phyloP scores from a whole-genome alignment of 495 filamentous ascomycete genomes.

The Penicillium argentinense region DNA sequence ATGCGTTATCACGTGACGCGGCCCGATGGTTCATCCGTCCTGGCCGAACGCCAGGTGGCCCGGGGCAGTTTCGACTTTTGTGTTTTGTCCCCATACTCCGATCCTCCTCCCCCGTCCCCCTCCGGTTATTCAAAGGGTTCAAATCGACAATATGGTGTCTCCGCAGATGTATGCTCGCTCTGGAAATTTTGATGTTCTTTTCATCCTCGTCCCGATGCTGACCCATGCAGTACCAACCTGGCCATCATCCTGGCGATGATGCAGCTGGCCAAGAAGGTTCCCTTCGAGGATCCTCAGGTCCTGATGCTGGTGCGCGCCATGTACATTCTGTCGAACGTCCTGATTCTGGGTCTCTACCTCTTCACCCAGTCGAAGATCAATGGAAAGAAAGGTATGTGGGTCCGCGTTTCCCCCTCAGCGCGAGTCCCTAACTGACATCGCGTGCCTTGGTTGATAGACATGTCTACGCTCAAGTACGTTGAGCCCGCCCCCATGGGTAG shows the following conservation, averaged over 20 bases:
- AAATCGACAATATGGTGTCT: slow-evolving; percentile 45
- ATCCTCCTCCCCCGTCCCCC: slow-evolving; percentile 17
- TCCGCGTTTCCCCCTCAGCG: not conserved
- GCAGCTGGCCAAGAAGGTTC: slow-evolving; percentile 94
- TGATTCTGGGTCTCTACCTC: slow-evolving; percentile 81
- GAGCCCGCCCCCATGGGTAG: slow-evolving; percentile 92
- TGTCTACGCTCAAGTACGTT: slow-evolving; percentile 98
- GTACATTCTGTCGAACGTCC: slow-evolving; percentile 84
- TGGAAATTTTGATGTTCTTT: too few species aligned
- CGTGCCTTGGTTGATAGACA: slow-evolving; percentile 53
- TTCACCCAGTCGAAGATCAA: slow-evolving; percentile 81
- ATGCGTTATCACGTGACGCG: slow-evolving; percentile 2
- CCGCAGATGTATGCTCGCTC: slow-evolving; percentile 51
- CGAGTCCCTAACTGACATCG: not conserved
- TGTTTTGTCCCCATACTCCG: slow-evolving; percentile 9
- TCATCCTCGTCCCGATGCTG: not conserved
- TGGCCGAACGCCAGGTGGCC: slow-evolving; percentile 26
- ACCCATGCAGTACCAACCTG: slow-evolving; percentile 73
- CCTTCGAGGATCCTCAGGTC: slow-evolving; percentile 87
- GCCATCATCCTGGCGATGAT: slow-evolving; percentile 96
- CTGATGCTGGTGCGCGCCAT: slow-evolving; percentile 78
- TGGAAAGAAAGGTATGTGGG: slow-evolving; percentile 83
- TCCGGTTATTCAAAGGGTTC: slow-evolving; percentile 9
- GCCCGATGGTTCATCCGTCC: slow-evolving; percentile 6
- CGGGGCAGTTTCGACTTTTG: slow-evolving; percentile 3